Evolutionary conservation across 208 protist species (phyloP).

Genomic region (Acanthamoeba triangularis): DNA sequence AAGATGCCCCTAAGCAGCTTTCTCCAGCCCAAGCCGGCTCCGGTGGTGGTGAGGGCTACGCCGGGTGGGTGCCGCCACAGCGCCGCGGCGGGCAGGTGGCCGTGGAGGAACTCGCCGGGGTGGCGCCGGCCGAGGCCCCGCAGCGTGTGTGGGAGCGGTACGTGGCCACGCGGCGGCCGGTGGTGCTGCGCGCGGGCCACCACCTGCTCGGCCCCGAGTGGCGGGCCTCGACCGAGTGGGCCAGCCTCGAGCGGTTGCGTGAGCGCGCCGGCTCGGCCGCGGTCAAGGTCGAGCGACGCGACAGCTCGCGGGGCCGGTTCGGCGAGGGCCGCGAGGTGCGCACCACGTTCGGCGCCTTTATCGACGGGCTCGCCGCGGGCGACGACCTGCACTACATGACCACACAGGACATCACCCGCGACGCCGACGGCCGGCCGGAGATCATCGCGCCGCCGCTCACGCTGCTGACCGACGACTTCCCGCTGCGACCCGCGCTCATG

Average conservation of each 20-base stretch:
- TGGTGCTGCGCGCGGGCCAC: not conserved
- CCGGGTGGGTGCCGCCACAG: constrained; percentile 41
- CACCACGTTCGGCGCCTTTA: constrained; percentile 16
- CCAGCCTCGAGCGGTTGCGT: not conserved
- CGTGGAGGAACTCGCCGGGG: not conserved
- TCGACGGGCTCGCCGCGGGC: not conserved
- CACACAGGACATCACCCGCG: constrained; percentile 31
- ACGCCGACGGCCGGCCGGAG: constrained; percentile 7
- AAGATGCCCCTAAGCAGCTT: not conserved
- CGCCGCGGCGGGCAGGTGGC: constrained; percentile 8
- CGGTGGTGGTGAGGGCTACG: not conserved
- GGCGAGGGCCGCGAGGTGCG: constrained; percentile 39
- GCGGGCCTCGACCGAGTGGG: not conserved
- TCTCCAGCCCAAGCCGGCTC: not conserved
- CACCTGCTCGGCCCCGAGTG: not conserved
- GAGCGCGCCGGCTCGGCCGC: not conserved
- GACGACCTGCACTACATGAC: constrained; percentile 57
- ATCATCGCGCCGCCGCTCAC: constrained; percentile 38
- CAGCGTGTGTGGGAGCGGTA: not conserved
- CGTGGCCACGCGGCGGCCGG: not conserved
- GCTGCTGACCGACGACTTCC: constrained; percentile 28
- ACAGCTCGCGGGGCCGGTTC: not conserved
- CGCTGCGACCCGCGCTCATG: constrained; percentile 55
- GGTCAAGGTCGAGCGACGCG: constrained; percentile 37
- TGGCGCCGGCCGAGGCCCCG: not conserved